Conservation (phyloP, 208 protist species). For the Acanthamoeba royreba region DNA sequence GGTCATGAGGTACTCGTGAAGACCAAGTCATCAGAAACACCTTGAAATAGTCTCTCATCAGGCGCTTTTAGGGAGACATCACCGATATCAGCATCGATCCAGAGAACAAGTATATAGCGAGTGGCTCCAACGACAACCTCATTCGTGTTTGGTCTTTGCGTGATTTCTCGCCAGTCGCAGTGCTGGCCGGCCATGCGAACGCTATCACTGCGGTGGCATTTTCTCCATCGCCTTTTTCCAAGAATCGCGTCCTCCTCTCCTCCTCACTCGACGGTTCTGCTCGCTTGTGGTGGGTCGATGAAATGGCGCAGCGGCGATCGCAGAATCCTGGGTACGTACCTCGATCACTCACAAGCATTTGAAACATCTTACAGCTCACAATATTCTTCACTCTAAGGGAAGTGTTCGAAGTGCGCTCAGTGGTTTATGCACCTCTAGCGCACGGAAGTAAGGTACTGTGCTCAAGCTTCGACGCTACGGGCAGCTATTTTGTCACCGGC, state of each 20-base stretch:
- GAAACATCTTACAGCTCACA: not conserved
- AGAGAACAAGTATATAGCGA: constrained; percentile 44
- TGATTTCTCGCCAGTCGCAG: constrained; percentile 13
- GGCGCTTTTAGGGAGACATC: constrained; percentile 1
- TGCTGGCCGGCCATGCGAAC: constrained; percentile 15
- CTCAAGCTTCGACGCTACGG: constrained; percentile 19
- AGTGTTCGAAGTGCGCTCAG: not conserved
- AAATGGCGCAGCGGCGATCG: not conserved
- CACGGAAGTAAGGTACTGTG: not conserved
- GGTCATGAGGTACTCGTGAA: constrained; percentile 8
- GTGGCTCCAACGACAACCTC: constrained; percentile 40
- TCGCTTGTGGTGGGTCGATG: constrained; percentile 32
- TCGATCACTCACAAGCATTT: not conserved
- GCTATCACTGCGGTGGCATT: constrained; percentile 28
- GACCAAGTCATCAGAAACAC: too few species aligned
- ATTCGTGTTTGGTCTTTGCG: constrained; percentile 34
- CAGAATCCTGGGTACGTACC: not conserved
- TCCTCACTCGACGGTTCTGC: constrained; percentile 15
- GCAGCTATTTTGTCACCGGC: not conserved
- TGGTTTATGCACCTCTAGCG: not conserved
- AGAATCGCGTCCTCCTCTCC: not conserved
- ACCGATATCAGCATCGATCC: constrained; percentile 49
- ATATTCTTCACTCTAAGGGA: not conserved
- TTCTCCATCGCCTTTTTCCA: constrained; percentile 21
- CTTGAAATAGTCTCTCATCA: not conserved